Base-by-base conservation (phyloP, 129 eudicot species). In the Centaurea solstitialis region DNA sequence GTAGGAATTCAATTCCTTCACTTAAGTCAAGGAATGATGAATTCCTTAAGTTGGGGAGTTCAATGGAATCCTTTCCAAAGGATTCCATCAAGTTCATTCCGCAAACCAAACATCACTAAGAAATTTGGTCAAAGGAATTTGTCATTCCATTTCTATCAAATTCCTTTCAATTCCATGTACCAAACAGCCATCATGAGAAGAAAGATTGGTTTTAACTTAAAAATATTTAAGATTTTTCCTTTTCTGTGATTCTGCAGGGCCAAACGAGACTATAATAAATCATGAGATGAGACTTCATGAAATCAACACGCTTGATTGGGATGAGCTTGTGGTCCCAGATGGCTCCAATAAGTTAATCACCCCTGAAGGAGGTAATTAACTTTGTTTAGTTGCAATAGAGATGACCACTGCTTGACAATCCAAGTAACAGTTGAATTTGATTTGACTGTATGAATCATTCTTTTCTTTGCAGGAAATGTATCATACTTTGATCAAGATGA, bases 251-350 rank as follows among this genome's bases (percentile, higher is more conserved):
- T 65, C 38, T 70, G 76, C 84, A 87, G 98, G 82, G 72, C 83
- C 82, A 45, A 71, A 37, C 70, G 89, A 86, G 87, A 85, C 86
- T 20, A 73, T 92, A 47, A 75, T 84, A 78, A 86, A 82, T 82
- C 91, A 95, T 86, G 88, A 87, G 79, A 83, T 85, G 88, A 90
- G 83, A 82, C 94, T 95, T 74, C 99, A 83, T 76, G 99, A 92
- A 89, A 86, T 95, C 30, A 92, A 95, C 85, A 92, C 97, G n/a
- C 97, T 92, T 75, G 99, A 91, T 18, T 95, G 99, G 99, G 97
- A 95, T 79, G 97, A 95, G 72, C 99, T 95, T 83, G 83, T 95
- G 75, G 86, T 78, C 79, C 88, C 89, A 23, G 88, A 80, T 85
- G 96, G 85, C 84, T 62, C 88, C 73, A 83, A 85, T 75, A 85